Base-by-base conservation (phyloP, 2,329 filamentous ascomycete species). In the Talaromyces marneffei region DNA sequence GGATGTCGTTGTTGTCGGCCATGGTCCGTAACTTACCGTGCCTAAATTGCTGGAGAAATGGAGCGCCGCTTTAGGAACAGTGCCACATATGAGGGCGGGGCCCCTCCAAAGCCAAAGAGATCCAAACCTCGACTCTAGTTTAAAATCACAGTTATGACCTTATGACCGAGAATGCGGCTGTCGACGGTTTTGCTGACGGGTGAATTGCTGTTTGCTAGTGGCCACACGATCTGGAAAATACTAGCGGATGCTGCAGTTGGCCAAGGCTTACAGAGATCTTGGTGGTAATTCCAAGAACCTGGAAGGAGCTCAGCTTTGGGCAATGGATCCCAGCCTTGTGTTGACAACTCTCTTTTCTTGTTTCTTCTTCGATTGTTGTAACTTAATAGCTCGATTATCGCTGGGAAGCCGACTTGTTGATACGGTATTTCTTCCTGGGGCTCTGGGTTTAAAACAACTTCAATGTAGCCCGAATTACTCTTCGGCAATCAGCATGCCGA, bases 1-100 rank as follows among this genome's bases (percentile, higher is more conserved):
- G 53, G 62, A 59, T 48, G 29, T 64, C 58, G 59, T 70, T 64
- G 62, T 70, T 65, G 62, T 71, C 68, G 65, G 66, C 67, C 67
- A 69, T 70, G 62, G 62, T 57, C 46, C 46, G 33, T 46, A 40
- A 25, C 52, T 8, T 40, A 55, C 50, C 50, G 50, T 53, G 29
- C 31, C 27, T 14, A 58, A 50, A 44, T 46, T 48, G 48, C 57
- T 59, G 48, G 46, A 50, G 53, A 52, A 48, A 50, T 10, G n/a
- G 50, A 56, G 25, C 54, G 33, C 54, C 60, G 60, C 60, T 62
- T 62, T 56, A 39, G 60, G 60, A 40, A 42, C 48, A 35, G 53
- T 61, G 59, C 59, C 53, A 42, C 52, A 57, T 61, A 23, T 23
- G 54, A 57, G 33, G 40, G 54, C 54, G 54, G 54, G 54, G 33